Conservation (phyloP, 805 yeast genomes). For the Ogataea pini region DNA sequence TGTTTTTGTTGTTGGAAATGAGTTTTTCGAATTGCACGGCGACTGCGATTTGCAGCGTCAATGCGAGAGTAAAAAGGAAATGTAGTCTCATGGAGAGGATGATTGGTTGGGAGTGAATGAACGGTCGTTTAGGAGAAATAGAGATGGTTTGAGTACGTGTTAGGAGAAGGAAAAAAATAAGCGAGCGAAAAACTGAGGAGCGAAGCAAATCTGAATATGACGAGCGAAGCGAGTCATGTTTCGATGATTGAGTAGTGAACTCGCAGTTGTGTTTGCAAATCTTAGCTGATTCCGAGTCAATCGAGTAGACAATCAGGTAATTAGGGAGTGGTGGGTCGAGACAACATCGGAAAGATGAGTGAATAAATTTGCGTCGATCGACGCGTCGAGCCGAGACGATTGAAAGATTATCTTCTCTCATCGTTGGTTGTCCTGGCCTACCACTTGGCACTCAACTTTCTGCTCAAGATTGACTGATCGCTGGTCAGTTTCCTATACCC, state of each 20-base stretch:
- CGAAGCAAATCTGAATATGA: neutral
- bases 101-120: neutral
- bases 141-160: neutral
- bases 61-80: slow-evolving; percentile 4
- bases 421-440: too few species aligned
- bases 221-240: neutral
- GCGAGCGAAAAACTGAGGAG: neutral
- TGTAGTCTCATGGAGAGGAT: slow-evolving; percentile 14
- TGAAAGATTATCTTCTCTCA: too few species aligned
- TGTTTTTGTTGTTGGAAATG: slow-evolving; percentile 12
- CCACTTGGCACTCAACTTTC: too few species aligned
- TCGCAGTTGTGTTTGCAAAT: too few species aligned
- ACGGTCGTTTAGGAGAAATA: neutral
- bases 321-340: too few species aligned
- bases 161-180: neutral
- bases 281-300: too few species aligned
- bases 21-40: slow-evolving; percentile 26
- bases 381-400: too few species aligned
- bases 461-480: too few species aligned
- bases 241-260: neutral
- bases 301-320: too few species aligned
- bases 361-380: neutral
- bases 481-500: too few species aligned
- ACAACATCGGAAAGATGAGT: too few species aligned
- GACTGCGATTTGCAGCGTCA: slow-evolving; percentile 13